phyloP scores from a whole-genome alignment of 225 moss, liverwort and hornwort species.

The Antitrichia curtipendula region DNA sequence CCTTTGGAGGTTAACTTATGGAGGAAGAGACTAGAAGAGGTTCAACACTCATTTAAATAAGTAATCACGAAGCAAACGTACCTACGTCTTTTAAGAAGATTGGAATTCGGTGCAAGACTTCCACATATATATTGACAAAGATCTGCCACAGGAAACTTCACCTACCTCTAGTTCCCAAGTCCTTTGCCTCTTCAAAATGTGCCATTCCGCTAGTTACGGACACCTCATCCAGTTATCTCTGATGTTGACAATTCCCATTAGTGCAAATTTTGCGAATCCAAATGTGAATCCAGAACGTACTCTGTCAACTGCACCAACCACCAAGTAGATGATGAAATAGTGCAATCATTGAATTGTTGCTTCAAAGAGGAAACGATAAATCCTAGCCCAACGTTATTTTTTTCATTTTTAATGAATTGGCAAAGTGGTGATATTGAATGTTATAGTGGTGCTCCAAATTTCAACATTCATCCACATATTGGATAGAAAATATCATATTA shows the following conservation, averaged over 20 bases:
- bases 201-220: not conserved
- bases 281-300: not conserved
- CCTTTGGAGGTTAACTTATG: no score
- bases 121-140: not conserved
- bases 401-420: no score
- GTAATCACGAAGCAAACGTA: not conserved
- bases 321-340: not conserved
- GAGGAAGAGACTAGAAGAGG: not conserved
- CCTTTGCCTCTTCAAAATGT: not conserved
- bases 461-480: no score
- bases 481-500: no score
- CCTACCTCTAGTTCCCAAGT: not conserved
- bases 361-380: not conserved
- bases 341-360: not conserved
- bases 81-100: not conserved
- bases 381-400: no score
- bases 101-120: not conserved
- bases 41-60: not conserved
- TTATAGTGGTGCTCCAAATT: no score
- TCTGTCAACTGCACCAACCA: not conserved
- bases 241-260: not conserved
- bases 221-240: not conserved
- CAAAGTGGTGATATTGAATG: no score
- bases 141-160: not conserved
- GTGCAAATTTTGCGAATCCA: not conserved